A percentile compares a stretch with the other conserved stretches of the same genome.
Evolutionary conservation across 345 rosid species (phyloP).

Genomic region (Hibiscus syriacus): DNA sequence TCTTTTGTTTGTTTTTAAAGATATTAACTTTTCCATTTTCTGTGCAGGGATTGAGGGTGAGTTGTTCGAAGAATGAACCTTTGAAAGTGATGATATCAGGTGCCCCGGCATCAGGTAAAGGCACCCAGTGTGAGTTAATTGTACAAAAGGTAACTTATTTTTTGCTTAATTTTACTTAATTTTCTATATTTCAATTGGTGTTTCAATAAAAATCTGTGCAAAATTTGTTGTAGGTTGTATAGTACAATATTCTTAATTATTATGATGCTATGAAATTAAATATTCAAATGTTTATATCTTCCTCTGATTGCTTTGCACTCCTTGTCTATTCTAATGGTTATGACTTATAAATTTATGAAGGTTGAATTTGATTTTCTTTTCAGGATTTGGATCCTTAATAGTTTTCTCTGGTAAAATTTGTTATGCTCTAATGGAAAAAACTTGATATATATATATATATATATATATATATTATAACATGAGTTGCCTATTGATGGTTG

Average conservation of each 20-base stretch:
- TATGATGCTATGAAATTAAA: background rate
- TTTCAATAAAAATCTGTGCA: background rate
- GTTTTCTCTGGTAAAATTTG: background rate
- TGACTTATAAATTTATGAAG: background rate
- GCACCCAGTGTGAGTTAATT: constrained; percentile 83
- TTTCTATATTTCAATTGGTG: background rate
- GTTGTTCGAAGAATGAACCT: constrained; percentile 49
- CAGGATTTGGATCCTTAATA: no score
- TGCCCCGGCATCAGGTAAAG: constrained; percentile 90
- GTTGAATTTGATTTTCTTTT: background rate
- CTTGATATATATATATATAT: background rate
- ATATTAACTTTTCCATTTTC: background rate
- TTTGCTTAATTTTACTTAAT: background rate
- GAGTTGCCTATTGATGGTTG: background rate
- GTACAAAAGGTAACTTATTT: constrained; percentile 52
- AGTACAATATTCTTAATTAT: no score
- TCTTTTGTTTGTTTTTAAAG: background rate
- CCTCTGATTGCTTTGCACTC: background rate
- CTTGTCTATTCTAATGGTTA: background rate
- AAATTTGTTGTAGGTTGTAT: no score
- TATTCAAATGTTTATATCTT: background rate
- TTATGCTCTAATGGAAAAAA: background rate
- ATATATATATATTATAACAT: background rate
- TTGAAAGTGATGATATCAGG: constrained; percentile 91
- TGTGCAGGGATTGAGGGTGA: constrained; percentile 34